Conservation (phyloP, 495 filamentous ascomycete species). For the Aspergillus asperescens region DNA sequence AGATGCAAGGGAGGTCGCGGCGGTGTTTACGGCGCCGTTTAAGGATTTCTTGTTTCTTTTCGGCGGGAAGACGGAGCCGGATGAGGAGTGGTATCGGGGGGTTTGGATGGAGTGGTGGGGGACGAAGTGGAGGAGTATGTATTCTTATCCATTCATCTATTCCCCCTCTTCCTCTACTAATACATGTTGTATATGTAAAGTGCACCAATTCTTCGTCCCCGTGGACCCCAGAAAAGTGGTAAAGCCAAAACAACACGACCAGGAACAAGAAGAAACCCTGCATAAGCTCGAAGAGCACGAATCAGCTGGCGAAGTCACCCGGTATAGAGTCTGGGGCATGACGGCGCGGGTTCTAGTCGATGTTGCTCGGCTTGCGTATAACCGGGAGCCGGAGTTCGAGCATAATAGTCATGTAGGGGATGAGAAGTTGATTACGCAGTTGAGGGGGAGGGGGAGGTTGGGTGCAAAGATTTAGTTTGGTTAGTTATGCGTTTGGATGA, state of each 20-base stretch:
- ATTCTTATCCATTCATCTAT: background rate
- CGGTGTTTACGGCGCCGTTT: slow-evolving; percentile 84
- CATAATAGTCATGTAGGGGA: slow-evolving; percentile 77
- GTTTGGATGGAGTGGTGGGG: slow-evolving; percentile 57
- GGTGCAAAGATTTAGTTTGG: slow-evolving; percentile 31
- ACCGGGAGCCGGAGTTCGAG: slow-evolving; percentile 74
- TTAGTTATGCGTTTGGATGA: no score
- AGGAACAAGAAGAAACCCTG: slow-evolving; percentile 14
- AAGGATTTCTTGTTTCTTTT: slow-evolving; percentile 55
- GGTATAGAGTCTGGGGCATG: slow-evolving; percentile 86
- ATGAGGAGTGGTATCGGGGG: slow-evolving; percentile 53
- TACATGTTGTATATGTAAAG: slow-evolving; percentile 18
- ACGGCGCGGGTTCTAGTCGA: slow-evolving; percentile 86
- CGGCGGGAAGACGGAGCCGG: slow-evolving; percentile 33
- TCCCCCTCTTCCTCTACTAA: background rate
- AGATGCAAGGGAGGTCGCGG: slow-evolving; percentile 80
- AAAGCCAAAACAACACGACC: slow-evolving; percentile 38
- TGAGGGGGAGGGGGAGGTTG: slow-evolving; percentile 58
- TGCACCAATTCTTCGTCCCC: slow-evolving; percentile 89
- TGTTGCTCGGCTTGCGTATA: slow-evolving; percentile 77
- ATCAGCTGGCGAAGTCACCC: slow-evolving; percentile 37
- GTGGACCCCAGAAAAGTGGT: slow-evolving; percentile 56
- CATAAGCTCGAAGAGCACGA: background rate
- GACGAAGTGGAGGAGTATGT: slow-evolving; percentile 55
- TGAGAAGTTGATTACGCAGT: slow-evolving; percentile 62